Conservation (phyloP, 805 yeast species). For the Saccharomycopsis selenospora region DNA sequence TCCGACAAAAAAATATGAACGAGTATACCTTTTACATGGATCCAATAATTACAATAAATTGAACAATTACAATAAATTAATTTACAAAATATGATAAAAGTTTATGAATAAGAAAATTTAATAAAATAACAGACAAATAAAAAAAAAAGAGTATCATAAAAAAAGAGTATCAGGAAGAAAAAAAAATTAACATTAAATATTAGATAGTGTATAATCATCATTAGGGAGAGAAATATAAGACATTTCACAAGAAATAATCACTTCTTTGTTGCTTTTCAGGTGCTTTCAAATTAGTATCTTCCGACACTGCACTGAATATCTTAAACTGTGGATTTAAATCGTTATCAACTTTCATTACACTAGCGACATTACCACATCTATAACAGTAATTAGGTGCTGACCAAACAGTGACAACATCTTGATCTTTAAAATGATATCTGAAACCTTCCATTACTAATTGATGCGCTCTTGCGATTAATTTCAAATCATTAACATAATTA, state of each 20-base stretch:
- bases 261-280: constrained; percentile 30
- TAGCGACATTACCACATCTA: constrained; percentile 96
- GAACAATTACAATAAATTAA: no score
- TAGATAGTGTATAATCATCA: no score
- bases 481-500: constrained; percentile 86
- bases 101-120: no score
- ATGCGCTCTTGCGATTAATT: constrained; percentile 91
- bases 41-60: no score
- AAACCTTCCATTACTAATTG: constrained; percentile 98
- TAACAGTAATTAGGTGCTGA: constrained; percentile 96
- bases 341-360: constrained; percentile 94
- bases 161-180: no score
- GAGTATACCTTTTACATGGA: no score
- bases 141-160: no score
- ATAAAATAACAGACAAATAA: no score
- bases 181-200: no score
- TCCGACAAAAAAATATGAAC: no score
- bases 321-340: constrained; percentile 82
- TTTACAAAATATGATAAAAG: no score
- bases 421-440: constrained; percentile 91
- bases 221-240: no score
- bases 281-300: constrained; percentile 41
- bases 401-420: constrained; percentile 97
- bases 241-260: constrained; percentile 30
- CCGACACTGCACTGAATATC: constrained; percentile 93